These are phyloP conservation scores for Ophiocordyceps australis DNA, from an alignment of 2,329 filamentous ascomycete species.

Conservation along the genomic window DNA sequence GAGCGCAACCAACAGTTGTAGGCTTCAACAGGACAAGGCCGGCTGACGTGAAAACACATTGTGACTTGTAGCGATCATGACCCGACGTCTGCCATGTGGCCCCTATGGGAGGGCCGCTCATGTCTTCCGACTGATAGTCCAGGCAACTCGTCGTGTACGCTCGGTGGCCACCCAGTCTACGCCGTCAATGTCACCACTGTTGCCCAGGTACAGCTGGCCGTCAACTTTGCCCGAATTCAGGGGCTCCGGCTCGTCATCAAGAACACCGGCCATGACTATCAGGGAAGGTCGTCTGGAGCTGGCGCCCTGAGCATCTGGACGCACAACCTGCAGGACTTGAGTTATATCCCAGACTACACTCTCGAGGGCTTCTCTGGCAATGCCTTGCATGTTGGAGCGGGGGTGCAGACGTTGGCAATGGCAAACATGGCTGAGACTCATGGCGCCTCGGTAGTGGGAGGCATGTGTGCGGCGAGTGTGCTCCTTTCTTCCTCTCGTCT, in stretches of 20 bases:
- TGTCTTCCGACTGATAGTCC: too few species aligned
- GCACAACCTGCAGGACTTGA: constrained; percentile 27
- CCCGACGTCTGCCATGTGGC: too few species aligned
- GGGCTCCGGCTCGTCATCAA: constrained; percentile 27
- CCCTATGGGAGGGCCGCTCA: too few species aligned
- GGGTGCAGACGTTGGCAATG: background rate
- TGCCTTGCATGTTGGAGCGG: background rate
- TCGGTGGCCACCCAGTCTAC: too few species aligned
- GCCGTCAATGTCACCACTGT: constrained; percentile 21
- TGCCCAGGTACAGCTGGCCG: constrained; percentile 23
- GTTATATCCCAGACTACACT: constrained; percentile 2
- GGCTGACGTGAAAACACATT: too few species aligned
- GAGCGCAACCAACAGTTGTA: too few species aligned
- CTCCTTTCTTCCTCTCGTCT: too few species aligned
- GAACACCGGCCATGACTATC: constrained; percentile 14
- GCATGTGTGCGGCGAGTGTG: constrained; percentile 24
- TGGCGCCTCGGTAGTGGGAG: constrained; percentile 36
- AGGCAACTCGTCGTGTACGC: too few species aligned
- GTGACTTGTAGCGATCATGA: too few species aligned
- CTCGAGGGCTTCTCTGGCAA: background rate
- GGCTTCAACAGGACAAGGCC: too few species aligned
- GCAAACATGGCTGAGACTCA: constrained; percentile 27
- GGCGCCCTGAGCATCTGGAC: constrained; percentile 39
- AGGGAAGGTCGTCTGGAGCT: constrained; percentile 39
- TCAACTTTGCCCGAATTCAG: constrained; percentile 24